These are phyloP conservation scores for Candida krabiensis DNA, from an alignment of 805 yeast species.

Conservation along the genomic window DNA sequence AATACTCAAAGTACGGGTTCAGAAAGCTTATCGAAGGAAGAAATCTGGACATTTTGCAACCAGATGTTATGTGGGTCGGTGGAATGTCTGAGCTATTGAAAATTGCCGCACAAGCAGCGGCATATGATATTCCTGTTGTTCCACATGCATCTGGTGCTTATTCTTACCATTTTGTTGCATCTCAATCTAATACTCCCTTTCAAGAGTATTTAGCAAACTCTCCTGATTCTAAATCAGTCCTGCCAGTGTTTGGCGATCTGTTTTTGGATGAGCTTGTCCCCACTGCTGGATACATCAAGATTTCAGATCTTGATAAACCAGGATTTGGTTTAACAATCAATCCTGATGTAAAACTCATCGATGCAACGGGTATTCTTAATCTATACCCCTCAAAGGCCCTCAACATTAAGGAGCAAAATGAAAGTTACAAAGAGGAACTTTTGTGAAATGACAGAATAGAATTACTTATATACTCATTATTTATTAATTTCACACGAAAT, in stretches of 20 bases:
- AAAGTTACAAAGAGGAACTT: no score
- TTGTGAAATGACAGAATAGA: no score
- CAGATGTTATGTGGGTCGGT: slow-evolving; percentile 57
- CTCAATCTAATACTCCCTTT: slow-evolving; percentile 51
- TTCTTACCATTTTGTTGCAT: slow-evolving; percentile 49
- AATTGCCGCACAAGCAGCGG: slow-evolving; percentile 50
- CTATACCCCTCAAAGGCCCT: slow-evolving; percentile 43
- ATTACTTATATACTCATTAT: no score
- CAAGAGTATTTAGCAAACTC: slow-evolving; percentile 53
- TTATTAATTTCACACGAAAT: no score
- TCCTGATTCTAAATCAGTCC: slow-evolving; percentile 37
- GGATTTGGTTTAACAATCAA: slow-evolving; percentile 50
- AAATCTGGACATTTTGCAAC: slow-evolving; percentile 48
- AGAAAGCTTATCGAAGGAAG: slow-evolving; percentile 50
- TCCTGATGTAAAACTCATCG: slow-evolving; percentile 41
- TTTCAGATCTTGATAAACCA: slow-evolving; percentile 43
- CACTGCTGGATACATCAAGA: slow-evolving; percentile 41
- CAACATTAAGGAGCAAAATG: slow-evolving; percentile 8
- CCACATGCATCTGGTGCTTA: slow-evolving; percentile 57
- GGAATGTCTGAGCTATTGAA: slow-evolving; percentile 49
- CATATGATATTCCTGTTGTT: slow-evolving; percentile 53
- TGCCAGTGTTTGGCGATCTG: slow-evolving; percentile 48
- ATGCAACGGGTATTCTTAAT: slow-evolving; percentile 38
- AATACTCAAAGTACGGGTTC: slow-evolving; percentile 51
- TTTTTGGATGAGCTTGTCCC: slow-evolving; percentile 51